A percentile compares a stretch with the other conserved stretches of the same genome.
These are phyloP conservation scores for Macrophomina pseudophaseolina DNA, from an alignment of 2,329 filamentous ascomycete species.

Conservation along the genomic window DNA sequence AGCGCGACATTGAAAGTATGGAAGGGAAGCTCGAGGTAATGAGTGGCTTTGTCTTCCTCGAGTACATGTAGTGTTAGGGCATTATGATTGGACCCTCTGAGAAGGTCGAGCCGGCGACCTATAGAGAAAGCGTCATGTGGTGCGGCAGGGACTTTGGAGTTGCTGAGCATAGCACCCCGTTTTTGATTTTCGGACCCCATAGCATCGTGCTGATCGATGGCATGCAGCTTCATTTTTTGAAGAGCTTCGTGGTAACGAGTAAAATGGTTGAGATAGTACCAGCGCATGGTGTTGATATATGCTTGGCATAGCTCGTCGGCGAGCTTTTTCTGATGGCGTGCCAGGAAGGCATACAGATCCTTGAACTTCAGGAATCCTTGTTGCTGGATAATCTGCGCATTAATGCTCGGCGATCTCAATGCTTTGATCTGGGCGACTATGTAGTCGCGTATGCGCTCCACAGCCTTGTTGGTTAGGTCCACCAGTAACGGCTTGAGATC, in stretches of 20 bases:
- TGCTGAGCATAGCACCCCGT: constrained; percentile 51
- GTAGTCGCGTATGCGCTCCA: constrained; percentile 92
- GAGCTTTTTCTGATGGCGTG: constrained; percentile 79
- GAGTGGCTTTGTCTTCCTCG: constrained; percentile 83
- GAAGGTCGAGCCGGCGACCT: constrained; percentile 81
- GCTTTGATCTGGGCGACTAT: constrained; percentile 94
- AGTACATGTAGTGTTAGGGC: constrained; percentile 88
- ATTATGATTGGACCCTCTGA: constrained; percentile 73
- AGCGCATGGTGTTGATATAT: constrained; percentile 98
- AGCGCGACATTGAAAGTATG: constrained; percentile 93
- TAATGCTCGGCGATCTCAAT: constrained; percentile 91
- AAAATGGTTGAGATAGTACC: constrained; percentile 96
- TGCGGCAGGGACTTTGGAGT: constrained; percentile 52
- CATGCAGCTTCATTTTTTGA: constrained; percentile 81
- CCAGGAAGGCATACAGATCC: constrained; percentile 84
- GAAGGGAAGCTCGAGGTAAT: constrained; percentile 90
- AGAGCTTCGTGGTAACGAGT: constrained; percentile 83
- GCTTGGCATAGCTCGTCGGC: constrained; percentile 90
- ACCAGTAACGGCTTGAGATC: constrained; percentile 86
- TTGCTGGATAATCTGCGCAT: constrained; percentile 95
- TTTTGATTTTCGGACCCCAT: constrained; percentile 77
- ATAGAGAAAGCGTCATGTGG: constrained; percentile 88
- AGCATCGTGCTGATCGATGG: constrained; percentile 80
- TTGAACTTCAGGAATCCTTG: constrained; percentile 88
- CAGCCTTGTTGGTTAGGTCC: constrained; percentile 84